Evolutionary conservation across 768 basidiomycete species (phyloP).

Genomic region (Phlegmacium glaucopus): DNA sequence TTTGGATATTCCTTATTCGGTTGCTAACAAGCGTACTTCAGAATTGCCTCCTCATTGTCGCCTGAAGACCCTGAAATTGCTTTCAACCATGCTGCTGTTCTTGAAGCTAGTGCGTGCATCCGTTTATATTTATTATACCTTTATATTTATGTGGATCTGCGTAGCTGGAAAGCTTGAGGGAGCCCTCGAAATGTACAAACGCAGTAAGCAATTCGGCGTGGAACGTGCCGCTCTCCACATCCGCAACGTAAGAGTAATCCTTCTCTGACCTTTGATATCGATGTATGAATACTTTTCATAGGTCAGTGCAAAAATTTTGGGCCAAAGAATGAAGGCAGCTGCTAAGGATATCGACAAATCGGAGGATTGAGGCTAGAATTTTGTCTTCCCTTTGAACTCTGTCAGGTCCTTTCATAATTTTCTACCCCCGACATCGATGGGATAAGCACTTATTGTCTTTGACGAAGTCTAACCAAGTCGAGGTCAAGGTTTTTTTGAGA

Average conservation of each 20-base stretch:
- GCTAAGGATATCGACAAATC: conserved; percentile 36
- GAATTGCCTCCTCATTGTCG: conserved; percentile 77
- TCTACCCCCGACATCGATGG: conserved; percentile 11
- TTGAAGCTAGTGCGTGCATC: conserved; percentile 73
- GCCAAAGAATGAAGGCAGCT: conserved; percentile 49
- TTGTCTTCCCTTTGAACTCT: background rate
- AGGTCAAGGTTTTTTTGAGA: background rate
- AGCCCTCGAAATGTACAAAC: conserved; percentile 78
- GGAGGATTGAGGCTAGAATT: conserved; percentile 27
- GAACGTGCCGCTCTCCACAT: conserved; percentile 82
- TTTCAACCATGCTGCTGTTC: conserved; percentile 87
- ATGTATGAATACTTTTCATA: conserved; percentile 28
- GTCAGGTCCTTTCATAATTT: background rate
- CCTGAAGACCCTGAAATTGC: conserved; percentile 91
- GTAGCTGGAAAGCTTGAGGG: conserved; percentile 78
- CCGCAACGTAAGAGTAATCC: conserved; percentile 57
- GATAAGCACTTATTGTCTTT: conserved; percentile 25
- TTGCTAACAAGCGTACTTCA: conserved; percentile 38
- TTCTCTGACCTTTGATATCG: conserved; percentile 7
- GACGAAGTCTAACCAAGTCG: background rate
- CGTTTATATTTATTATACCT: conserved; percentile 11
- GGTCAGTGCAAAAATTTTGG: conserved; percentile 81
- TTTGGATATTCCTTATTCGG: background rate
- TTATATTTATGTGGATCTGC: conserved; percentile 29
- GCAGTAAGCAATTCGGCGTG: conserved; percentile 72